phyloP scores from a whole-genome alignment of 345 rosid genomes.

The Microthlaspi erraticum region DNA sequence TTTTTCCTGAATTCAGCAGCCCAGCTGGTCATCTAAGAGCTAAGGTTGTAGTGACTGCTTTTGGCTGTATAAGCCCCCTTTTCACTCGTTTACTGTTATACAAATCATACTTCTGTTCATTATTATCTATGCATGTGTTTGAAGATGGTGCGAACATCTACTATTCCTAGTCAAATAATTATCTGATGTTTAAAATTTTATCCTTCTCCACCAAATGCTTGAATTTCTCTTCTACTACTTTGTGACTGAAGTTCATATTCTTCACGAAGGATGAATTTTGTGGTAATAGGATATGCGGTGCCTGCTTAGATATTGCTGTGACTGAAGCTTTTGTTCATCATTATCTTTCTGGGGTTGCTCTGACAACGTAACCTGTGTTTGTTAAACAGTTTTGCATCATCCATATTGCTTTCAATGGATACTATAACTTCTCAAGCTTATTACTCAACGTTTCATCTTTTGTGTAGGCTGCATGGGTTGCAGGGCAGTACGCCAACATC shows the following conservation, averaged over 20 bases:
- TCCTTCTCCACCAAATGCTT: constrained; percentile 2
- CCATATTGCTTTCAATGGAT: constrained; percentile 29
- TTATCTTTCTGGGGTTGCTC: constrained; percentile 2
- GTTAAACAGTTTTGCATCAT: constrained; percentile 19
- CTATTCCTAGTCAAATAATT: constrained; percentile 6
- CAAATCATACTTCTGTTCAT: constrained; percentile 5
- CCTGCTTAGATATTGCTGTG: constrained; percentile 15
- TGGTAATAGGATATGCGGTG: constrained; percentile 27
- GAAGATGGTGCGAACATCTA: constrained; percentile 21
- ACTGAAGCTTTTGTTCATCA: neutral
- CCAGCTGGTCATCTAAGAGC: constrained; percentile 98
- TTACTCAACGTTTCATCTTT: constrained; percentile 23
- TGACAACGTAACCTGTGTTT: constrained; percentile 28
- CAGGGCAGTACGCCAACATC: constrained; percentile 93
- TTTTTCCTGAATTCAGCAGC: constrained; percentile 94
- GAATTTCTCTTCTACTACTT: constrained; percentile 4
- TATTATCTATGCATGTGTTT: constrained; percentile 18
- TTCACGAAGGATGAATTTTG: neutral
- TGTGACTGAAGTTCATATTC: constrained; percentile 11
- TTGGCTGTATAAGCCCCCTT: constrained; percentile 23
- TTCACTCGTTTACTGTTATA: constrained; percentile 21
- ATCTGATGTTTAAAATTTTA: neutral
- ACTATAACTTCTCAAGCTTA: constrained; percentile 4
- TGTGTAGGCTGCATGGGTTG: constrained; percentile 97
- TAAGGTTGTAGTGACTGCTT: constrained; percentile 61